These are phyloP conservation scores for Amyloporia xantha DNA, from an alignment of 768 basidiomycete species.

Conservation along the genomic window DNA sequence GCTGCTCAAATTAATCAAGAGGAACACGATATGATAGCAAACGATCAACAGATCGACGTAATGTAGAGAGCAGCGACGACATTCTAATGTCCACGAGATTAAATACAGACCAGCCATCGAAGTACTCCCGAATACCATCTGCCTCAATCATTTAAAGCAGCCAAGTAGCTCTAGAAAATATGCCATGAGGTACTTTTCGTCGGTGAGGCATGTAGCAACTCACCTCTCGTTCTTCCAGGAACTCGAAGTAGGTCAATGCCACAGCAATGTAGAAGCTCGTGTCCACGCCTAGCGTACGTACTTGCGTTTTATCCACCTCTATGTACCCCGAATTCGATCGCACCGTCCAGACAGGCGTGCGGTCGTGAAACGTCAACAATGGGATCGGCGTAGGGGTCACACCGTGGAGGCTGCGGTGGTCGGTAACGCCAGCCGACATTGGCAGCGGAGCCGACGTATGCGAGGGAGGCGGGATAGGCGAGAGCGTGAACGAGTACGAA, in stretches of 20 bases:
- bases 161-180: conserved; percentile 24
- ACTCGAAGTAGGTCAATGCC: conserved; percentile 70
- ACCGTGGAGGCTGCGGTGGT: conserved; percentile 15
- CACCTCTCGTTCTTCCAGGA: conserved; percentile 73
- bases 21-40: no score
- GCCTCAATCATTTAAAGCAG: conserved; percentile 24
- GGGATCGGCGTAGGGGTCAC: conserved; percentile 32
- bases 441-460: no score
- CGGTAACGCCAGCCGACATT: conserved; percentile 9
- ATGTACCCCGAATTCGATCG: conserved; percentile 53
- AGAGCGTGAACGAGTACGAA: conserved; percentile 58
- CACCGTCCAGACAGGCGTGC: conserved; percentile 58
- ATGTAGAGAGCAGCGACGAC: no score
- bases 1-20: no score
- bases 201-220: no score
- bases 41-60: no score
- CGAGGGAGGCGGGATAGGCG: conserved; percentile 24
- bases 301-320: conserved; percentile 54
- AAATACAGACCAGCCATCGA: no score
- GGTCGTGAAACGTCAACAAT: conserved; percentile 64
- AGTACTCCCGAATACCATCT: no score
- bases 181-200: no score
- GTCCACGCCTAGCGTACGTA: conserved; percentile 58
- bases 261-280: conserved; percentile 74
- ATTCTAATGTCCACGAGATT: no score